phyloP scores from a whole-genome alignment of 164 flowering plant genomes.

The Amborella trichopoda region DNA sequence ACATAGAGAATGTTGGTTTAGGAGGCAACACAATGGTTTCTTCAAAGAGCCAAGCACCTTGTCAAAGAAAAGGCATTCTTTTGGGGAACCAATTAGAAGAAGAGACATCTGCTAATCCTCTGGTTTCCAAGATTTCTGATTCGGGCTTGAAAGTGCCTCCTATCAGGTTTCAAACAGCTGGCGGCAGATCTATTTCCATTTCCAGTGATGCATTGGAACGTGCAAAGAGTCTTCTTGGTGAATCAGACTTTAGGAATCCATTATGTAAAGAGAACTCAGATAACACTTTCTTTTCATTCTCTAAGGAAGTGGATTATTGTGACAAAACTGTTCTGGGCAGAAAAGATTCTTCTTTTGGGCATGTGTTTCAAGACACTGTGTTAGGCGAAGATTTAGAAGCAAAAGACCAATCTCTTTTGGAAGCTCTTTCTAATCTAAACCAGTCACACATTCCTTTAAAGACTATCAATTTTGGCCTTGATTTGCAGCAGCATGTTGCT shows the following conservation, averaged over 20 bases:
- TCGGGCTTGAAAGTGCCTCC: conserved; percentile 36
- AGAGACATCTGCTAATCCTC: conserved; percentile 10
- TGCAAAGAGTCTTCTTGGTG: conserved; percentile 86
- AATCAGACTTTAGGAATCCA: conserved; percentile 37
- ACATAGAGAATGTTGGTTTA: not conserved
- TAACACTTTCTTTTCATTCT: conserved; percentile 14
- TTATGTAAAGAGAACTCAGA: conserved; percentile 21
- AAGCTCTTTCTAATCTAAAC: conserved; percentile 17
- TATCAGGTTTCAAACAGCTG: conserved; percentile 80
- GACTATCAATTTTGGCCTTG: conserved; percentile 19
- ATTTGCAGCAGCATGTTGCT: conserved; percentile 39
- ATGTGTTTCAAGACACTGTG: conserved; percentile 15
- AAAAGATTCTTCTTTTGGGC: too few species aligned
- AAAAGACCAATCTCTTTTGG: conserved; percentile 29
- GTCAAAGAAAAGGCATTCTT: conserved; percentile 7
- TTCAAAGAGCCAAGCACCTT: conserved; percentile 6
- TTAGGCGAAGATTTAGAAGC: conserved; percentile 13
- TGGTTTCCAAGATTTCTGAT: conserved; percentile 12
- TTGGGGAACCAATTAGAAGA: conserved; percentile 10
- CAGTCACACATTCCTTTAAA: conserved; percentile 11
- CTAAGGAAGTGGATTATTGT: conserved; percentile 8
- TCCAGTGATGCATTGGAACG: conserved; percentile 82
- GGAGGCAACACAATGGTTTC: not conserved
- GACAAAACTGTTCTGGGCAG: too few species aligned
- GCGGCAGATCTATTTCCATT: conserved; percentile 83